These are phyloP conservation scores for Cercospora beticola DNA, from an alignment of 2,329 filamentous ascomycete genomes.

Conservation along the genomic window DNA sequence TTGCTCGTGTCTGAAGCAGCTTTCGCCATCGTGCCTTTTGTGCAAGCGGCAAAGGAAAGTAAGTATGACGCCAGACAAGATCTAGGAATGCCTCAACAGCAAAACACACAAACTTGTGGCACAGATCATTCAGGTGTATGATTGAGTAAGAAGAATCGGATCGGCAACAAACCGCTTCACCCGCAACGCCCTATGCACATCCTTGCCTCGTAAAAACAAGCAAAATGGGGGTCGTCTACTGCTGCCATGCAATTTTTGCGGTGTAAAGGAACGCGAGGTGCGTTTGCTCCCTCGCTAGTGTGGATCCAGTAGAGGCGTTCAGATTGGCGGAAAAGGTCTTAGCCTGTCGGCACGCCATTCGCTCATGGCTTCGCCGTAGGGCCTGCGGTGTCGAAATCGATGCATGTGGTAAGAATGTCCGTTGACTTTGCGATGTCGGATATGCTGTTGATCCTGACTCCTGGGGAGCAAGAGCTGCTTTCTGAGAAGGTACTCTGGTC, in stretches of 20 bases:
- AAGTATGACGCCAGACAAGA: not conserved
- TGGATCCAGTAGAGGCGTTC: not conserved
- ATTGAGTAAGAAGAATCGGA: not conserved
- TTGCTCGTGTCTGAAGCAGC: slow-evolving; percentile 7
- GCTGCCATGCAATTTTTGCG: not conserved
- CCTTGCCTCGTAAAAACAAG: not conserved
- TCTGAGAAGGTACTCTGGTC: not conserved
- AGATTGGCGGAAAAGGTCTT: not conserved
- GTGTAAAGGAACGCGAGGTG: not conserved
- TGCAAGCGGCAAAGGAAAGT: not conserved
- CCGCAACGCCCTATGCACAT: not conserved
- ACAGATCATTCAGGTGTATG: not conserved
- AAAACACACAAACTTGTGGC: not conserved
- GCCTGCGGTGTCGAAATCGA: not conserved
- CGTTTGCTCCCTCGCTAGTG: not conserved
- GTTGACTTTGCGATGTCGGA: slow-evolving; percentile 3
- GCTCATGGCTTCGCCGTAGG: not conserved
- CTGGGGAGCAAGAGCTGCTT: not conserved
- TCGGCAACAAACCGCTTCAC: not conserved
- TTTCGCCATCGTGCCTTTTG: not conserved
- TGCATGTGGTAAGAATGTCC: not conserved
- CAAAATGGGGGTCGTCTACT: not conserved
- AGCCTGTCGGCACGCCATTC: not conserved
- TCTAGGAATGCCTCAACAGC: not conserved
- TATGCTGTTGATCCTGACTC: not conserved